Percentiles rank a stretch among this genome's conserved stretches.
Evolutionary conservation across 1,284 basidiomycete species (phyloP).

Genomic region (Ganoderma boninense): DNA sequence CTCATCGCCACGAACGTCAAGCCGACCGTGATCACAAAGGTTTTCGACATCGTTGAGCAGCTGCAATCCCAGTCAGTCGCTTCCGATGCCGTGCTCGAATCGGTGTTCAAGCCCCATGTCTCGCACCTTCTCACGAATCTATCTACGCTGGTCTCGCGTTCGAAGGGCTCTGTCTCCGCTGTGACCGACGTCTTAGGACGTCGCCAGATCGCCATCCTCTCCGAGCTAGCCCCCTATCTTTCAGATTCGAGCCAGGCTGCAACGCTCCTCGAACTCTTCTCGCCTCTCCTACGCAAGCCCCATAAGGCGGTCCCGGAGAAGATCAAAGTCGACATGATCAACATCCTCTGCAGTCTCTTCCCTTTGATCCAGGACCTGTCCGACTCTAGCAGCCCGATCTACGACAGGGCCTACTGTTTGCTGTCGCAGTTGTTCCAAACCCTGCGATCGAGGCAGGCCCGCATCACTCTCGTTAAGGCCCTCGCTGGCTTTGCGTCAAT

Average conservation of each 20-base stretch:
- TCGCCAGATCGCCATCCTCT: conserved; percentile 85
- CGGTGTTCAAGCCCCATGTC: conserved; percentile 81
- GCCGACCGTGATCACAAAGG: conserved; percentile 78
- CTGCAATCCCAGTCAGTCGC: conserved; percentile 67
- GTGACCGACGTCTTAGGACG: conserved; percentile 81
- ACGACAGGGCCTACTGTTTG: conserved; percentile 68
- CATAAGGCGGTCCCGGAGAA: conserved; percentile 85
- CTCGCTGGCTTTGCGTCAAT: conserved; percentile 68
- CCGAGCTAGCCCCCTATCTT: conserved; percentile 82
- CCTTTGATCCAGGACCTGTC: conserved; percentile 76
- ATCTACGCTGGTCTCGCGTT: conserved; percentile 72
- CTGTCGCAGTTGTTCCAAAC: conserved; percentile 82
- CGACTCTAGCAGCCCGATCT: conserved; percentile 58
- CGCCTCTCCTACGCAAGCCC: conserved; percentile 85
- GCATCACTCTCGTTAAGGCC: conserved; percentile 71
- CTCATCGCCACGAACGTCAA: conserved; percentile 89
- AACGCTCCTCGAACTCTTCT: conserved; percentile 78
- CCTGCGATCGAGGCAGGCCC: conserved; percentile 74
- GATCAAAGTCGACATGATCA: conserved; percentile 86
- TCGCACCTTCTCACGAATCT: conserved; percentile 80
- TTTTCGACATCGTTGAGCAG: conserved; percentile 90
- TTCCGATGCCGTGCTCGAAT: conserved; percentile 59
- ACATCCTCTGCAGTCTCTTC: conserved; percentile 79
- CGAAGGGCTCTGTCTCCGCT: conserved; percentile 57
- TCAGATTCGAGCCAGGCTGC: conserved; percentile 78